Conservation (phyloP, 805 yeast species). For the Hagleromyces aurorensis region DNA sequence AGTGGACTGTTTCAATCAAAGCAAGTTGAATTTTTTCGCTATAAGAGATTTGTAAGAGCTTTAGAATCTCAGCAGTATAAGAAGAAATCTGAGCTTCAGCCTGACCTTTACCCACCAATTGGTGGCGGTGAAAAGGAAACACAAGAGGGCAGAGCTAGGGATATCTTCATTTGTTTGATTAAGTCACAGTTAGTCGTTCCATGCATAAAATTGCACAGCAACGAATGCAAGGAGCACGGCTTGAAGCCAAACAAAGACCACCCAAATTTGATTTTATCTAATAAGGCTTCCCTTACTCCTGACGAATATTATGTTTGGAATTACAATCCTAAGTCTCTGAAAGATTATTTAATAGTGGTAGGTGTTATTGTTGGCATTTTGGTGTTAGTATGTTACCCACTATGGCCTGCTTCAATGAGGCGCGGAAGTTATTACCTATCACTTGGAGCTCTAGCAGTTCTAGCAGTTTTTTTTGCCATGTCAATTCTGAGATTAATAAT, state of each 20-base stretch:
- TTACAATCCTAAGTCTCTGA: slow-evolving; percentile 55
- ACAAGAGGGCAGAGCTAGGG: slow-evolving; percentile 49
- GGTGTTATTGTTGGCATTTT: slow-evolving; percentile 52
- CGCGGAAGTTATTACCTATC: slow-evolving; percentile 86
- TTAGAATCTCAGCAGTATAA: slow-evolving; percentile 65
- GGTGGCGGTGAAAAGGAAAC: slow-evolving; percentile 9
- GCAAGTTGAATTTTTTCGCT: slow-evolving; percentile 76
- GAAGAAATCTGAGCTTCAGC: slow-evolving; percentile 40
- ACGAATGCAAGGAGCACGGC: slow-evolving; percentile 53
- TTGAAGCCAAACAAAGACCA: slow-evolving; percentile 53
- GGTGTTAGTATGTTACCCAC: slow-evolving; percentile 73
- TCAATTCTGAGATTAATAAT: slow-evolving; percentile 75
- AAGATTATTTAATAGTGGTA: slow-evolving; percentile 33
- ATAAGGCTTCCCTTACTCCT: slow-evolving; percentile 51
- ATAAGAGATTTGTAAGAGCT: slow-evolving; percentile 76
- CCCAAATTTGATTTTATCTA: slow-evolving; percentile 52
- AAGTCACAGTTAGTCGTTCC: slow-evolving; percentile 70
- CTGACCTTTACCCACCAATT: slow-evolving; percentile 42
- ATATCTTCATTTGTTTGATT: slow-evolving; percentile 58
- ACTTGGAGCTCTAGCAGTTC: slow-evolving; percentile 62
- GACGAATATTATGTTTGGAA: slow-evolving; percentile 81
- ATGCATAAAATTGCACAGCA: slow-evolving; percentile 61
- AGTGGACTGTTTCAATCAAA: slow-evolving; percentile 67
- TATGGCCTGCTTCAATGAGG: slow-evolving; percentile 91
- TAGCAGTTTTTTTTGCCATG: slow-evolving; percentile 65